Percentiles rank a stretch among this genome's conserved stretches.
phyloP scores from a whole-genome alignment of 1,139 yeast genomes.

The Candida sojae region DNA sequence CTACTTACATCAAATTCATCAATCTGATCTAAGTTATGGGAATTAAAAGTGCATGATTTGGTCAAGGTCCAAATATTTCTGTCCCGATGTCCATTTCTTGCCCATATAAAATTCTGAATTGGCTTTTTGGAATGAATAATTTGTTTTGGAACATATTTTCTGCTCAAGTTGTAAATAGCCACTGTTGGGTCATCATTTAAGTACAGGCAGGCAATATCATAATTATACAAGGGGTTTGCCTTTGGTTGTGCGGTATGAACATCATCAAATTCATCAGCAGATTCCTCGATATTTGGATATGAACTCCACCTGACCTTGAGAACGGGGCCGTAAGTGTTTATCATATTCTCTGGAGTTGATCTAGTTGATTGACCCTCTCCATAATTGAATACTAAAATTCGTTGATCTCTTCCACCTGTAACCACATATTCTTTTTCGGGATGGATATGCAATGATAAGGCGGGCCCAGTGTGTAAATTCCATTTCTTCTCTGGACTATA shows the following conservation, averaged over 20 bases:
- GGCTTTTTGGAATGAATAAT: conserved; percentile 53
- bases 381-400: conserved; percentile 76
- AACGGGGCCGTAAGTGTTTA: conserved; percentile 77
- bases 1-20: conserved; percentile 35
- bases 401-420: conserved; percentile 92
- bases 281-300: conserved; percentile 29
- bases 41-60: conserved; percentile 51
- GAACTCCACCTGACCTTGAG: conserved; percentile 71
- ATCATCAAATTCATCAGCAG: conserved; percentile 16
- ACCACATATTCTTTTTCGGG: conserved; percentile 79
- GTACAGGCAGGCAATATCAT: conserved; percentile 77
- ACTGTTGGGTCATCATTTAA: conserved; percentile 76
- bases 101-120: conserved; percentile 48
- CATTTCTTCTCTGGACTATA: conserved; percentile 63
- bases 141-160: conserved; percentile 77
- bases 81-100: conserved; percentile 22
- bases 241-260: neutral
- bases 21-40: conserved; percentile 50
- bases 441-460: conserved; percentile 85
- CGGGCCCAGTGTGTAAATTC: conserved; percentile 92
- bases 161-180: conserved; percentile 68
- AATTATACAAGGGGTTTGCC: conserved; percentile 33
- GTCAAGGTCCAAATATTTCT: conserved; percentile 44
- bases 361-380: conserved; percentile 31
- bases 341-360: conserved; percentile 66